Percentiles rank a stretch among this genome's conserved stretches.
phyloP scores from a whole-genome alignment of 495 filamentous ascomycete species.

The Parathielavia appendiculata region DNA sequence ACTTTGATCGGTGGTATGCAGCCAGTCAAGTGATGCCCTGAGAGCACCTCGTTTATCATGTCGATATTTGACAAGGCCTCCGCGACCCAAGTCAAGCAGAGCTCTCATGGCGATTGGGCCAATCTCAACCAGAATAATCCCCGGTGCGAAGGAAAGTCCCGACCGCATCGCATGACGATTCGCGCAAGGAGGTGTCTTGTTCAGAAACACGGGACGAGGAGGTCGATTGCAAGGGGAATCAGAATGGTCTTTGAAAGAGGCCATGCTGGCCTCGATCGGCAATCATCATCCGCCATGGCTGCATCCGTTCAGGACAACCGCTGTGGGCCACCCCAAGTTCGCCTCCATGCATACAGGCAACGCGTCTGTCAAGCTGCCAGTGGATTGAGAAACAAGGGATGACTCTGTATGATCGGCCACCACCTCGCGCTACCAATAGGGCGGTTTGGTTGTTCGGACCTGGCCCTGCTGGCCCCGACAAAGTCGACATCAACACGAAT shows the following conservation, averaged over 20 bases:
- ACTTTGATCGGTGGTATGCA: constrained; percentile 5
- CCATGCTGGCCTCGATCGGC: background rate
- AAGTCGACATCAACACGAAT: constrained; percentile 11
- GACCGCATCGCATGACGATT: constrained; percentile 8
- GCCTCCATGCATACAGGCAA: constrained; percentile 2
- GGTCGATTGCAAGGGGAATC: background rate
- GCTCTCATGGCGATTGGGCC: background rate
- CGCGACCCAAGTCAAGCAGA: constrained; percentile 10
- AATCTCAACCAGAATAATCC: background rate
- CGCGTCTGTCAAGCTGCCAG: background rate
- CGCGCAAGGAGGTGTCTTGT: background rate
- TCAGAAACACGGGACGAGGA: background rate
- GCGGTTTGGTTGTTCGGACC: constrained; percentile 11
- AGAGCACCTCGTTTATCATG: constrained; percentile 2
- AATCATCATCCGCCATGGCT: background rate
- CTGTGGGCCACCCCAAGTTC: background rate
- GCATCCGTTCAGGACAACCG: background rate
- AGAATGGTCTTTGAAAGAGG: background rate
- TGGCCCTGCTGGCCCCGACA: background rate
- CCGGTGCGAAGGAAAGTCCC: background rate
- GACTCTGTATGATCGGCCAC: background rate
- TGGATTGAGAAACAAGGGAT: background rate
- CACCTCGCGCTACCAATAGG: constrained; percentile 8
- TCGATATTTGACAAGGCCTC: background rate
- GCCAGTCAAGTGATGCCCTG: constrained; percentile 14